phyloP scores from a whole-genome alignment of 1,139 yeast genomes.

The Nakaseomyces sp. region DNA sequence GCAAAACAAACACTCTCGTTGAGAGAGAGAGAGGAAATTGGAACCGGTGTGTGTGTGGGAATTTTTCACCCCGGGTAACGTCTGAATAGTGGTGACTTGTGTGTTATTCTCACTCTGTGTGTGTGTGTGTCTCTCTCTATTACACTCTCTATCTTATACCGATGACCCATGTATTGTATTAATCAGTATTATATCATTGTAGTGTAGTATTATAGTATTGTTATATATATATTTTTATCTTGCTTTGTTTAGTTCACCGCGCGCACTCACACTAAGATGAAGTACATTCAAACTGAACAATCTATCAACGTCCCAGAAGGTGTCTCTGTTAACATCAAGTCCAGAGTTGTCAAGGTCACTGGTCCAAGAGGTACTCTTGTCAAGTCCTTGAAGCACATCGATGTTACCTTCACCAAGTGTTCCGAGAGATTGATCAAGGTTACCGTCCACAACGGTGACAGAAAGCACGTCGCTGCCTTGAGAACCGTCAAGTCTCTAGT shows the following conservation, averaged over 20 bases:
- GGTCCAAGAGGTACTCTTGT: slow-evolving; percentile 97
- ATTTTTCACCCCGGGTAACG: background rate
- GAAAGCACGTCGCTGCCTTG: slow-evolving; percentile 99
- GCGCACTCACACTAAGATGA: slow-evolving; percentile 55
- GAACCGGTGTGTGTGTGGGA: too few relatives aligned
- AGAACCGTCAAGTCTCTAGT: slow-evolving; percentile 97
- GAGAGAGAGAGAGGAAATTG: background rate
- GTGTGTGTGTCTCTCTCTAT: too few relatives aligned
- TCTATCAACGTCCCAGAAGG: slow-evolving; percentile 87
- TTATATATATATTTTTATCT: background rate
- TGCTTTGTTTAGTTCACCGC: background rate
- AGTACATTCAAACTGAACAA: slow-evolving; percentile 94
- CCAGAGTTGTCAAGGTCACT: slow-evolving; percentile 82
- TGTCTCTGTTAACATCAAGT: slow-evolving; percentile 82
- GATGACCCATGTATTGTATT: background rate
- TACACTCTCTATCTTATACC: too few relatives aligned
- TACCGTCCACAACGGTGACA: slow-evolving; percentile 97
- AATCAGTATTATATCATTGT: background rate
- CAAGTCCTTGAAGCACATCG: slow-evolving; percentile 91
- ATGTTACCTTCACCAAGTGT: slow-evolving; percentile 82
- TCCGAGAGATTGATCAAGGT: slow-evolving; percentile 68
- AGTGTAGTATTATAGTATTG: background rate
- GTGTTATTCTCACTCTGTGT: too few relatives aligned
- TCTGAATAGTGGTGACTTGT: background rate
- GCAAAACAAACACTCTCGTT: too few relatives aligned